Base-by-base conservation (phyloP, 208 protist genomes). In the Trypanosomatidae sp. region DNA sequence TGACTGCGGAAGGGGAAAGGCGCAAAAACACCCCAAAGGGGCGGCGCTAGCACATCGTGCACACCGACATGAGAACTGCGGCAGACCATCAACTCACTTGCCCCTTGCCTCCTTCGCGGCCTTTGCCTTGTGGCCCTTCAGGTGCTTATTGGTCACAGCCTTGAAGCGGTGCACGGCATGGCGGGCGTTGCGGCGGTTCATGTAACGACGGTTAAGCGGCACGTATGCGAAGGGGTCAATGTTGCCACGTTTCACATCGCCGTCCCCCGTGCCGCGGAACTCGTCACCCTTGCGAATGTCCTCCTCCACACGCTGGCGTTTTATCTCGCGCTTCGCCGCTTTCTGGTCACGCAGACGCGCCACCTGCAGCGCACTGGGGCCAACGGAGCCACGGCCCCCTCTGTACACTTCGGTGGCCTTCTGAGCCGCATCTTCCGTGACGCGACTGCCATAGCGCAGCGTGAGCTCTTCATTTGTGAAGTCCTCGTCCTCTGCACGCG, bases 161-260 rank as follows among this genome's bases (percentile, higher is more conserved):
- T 92, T 71, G 66, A 97, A 91, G 65, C 93, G 89, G 74, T 94
- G 87, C 43, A 97, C 74, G 25, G 88, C 90, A 70, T 96, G 81
- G 30, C 89, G 90, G 33, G 85, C 77, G 69, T 94, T 83, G 44
- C 94, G 91, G n/a, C 83, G 83, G 77, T 97, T 97, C 90, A 97
- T 94, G 85, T 91, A 97, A 33, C 86, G 82, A 6, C 89, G 82
- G 73, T 97, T 97, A 25, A 97, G 85, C 56, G 94, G 94, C 47
- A 97, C 91, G 75, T 97, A 97, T 4, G 94, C 94, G 76, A 85
- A 97, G 28, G 94, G 94, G 22, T 95, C 94, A 28, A 95, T 19
- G 69, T 85, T 91, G 33, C 94, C 94, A 25, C 90, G 88, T 52
- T 90, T 88, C 50, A 97, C 84, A 84, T 97, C 94, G 41, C 94